Base-by-base conservation (phyloP, 495 filamentous ascomycete species). In the Annulohypoxylon maeteangense region DNA sequence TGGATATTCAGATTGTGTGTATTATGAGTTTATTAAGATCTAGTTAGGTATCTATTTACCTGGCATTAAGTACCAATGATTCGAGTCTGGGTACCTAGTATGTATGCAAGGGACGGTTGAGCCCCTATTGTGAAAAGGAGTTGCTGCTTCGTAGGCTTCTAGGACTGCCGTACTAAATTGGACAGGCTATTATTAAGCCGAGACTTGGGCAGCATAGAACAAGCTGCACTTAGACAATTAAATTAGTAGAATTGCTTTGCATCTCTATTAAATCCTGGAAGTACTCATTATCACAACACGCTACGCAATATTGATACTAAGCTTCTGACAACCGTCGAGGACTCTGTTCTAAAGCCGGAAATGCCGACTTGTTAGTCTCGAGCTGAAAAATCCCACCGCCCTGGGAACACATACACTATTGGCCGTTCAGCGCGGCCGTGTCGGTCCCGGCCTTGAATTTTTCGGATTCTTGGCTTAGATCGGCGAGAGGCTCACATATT, bases 401-500 rank as follows among this genome's bases (percentile, higher is more conserved):
- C 16, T 11, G 27, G n/a, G 16, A 54, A n/a, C 5, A 14, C 10
- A 45, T 31, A 31, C 56, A 22, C 55, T 22, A 25, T 58, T 34
- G 34, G 29, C 14, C 55, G 22, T 36, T 7, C 18, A 22, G 55
- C 36, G 22, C 22, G 55, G 22, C 38, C 55, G 18, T 34, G 55
- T 18, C 16, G 22, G 8, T 44, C 23, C 61, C 42, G 14, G n/a
- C 23, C 27, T 14, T 22, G 6, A 32, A 54, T 29, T 12, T 4
- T 54, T 91, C 10, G 86, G 87, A 1, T 77, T 90, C 2, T 80
- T 90, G 8, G 84, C 88, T 51, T 91, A 88, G 88, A 76, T 90
- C 45, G 88, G 85, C 18, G 89, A 91, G 74, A 90, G 90, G 64
- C 70, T 89, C n/a, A n/a, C n/a, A n/a, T 44, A 4, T 44, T 44